Evolutionary conservation across 148 eudicot species (phyloP).

Genomic region (Rhododendron mucronatum): DNA sequence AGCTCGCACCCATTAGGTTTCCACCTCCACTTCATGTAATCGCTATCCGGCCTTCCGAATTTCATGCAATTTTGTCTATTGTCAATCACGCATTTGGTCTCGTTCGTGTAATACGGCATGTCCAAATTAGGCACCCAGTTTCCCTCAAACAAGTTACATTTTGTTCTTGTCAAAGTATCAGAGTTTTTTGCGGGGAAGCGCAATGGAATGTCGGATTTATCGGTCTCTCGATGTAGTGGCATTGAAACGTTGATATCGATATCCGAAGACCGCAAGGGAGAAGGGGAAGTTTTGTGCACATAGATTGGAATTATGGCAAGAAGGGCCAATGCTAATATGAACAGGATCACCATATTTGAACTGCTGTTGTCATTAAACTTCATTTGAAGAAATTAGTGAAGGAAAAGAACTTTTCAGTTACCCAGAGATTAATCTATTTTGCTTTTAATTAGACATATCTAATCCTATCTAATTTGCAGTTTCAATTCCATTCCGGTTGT

Average conservation of each 20-base stretch:
- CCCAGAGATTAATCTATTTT: neutral
- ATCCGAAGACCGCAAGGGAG: neutral
- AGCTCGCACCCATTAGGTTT: slow-evolving; percentile 40
- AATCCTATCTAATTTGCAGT: neutral
- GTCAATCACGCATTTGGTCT: slow-evolving; percentile 20
- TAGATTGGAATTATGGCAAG: slow-evolving; percentile 9
- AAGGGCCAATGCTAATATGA: neutral
- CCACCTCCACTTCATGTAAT: slow-evolving; percentile 53
- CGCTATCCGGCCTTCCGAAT: slow-evolving; percentile 43
- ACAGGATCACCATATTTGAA: neutral
- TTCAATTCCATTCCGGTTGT: neutral
- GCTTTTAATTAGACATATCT: neutral
- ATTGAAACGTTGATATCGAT: neutral
- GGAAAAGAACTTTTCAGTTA: neutral
- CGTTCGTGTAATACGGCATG: slow-evolving; percentile 35
- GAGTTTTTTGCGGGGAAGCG: neutral
- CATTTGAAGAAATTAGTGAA: slow-evolving; percentile 4
- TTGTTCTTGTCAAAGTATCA: neutral
- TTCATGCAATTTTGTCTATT: slow-evolving; percentile 39
- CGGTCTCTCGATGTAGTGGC: neutral
- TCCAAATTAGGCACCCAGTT: slow-evolving; percentile 33
- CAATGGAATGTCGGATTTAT: neutral
- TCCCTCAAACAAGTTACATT: slow-evolving; percentile 40
- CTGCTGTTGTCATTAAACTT: neutral
- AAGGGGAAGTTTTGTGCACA: neutral